phyloP scores from a whole-genome alignment of 352 stramenopile species.

The Pythium biforme region DNA sequence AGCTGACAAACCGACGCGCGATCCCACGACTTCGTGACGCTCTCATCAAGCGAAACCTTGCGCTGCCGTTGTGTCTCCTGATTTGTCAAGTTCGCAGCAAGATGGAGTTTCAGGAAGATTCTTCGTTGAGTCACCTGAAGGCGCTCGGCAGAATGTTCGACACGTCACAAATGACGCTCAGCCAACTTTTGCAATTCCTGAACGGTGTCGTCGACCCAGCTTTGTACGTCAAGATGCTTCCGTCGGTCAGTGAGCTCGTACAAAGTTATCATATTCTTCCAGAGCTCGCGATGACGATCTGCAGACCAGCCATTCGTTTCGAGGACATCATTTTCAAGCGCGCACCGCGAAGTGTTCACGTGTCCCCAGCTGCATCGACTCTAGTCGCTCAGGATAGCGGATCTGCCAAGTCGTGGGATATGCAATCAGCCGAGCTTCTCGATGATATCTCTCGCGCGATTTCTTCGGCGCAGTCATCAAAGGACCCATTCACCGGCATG shows the following conservation, averaged over 20 bases:
- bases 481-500: constrained; percentile 62
- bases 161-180: constrained; percentile 83
- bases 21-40: constrained; percentile 81
- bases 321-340: constrained; percentile 67
- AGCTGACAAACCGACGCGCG: constrained; percentile 80
- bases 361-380: constrained; percentile 19
- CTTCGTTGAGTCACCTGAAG: constrained; percentile 63
- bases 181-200: constrained; percentile 85
- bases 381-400: constrained; percentile 20
- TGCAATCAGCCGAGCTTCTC: constrained; percentile 59
- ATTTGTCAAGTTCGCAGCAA: constrained; percentile 86
- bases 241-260: constrained; percentile 57
- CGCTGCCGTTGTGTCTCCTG: constrained; percentile 68
- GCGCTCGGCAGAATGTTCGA: constrained; percentile 78
- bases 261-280: constrained; percentile 72
- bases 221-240: constrained; percentile 74
- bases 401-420: constrained; percentile 46
- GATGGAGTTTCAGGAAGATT: constrained; percentile 80
- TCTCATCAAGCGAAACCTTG: constrained; percentile 77
- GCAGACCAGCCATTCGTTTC: constrained; percentile 72
- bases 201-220: constrained; percentile 67
- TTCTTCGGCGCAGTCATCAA: constrained; percentile 22
- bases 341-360: constrained; percentile 63
- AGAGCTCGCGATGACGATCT: constrained; percentile 78
- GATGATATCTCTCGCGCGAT: constrained; percentile 58